These are phyloP conservation scores for Zasmidium angulare DNA, from an alignment of 2,329 filamentous ascomycete species.

Conservation along the genomic window DNA sequence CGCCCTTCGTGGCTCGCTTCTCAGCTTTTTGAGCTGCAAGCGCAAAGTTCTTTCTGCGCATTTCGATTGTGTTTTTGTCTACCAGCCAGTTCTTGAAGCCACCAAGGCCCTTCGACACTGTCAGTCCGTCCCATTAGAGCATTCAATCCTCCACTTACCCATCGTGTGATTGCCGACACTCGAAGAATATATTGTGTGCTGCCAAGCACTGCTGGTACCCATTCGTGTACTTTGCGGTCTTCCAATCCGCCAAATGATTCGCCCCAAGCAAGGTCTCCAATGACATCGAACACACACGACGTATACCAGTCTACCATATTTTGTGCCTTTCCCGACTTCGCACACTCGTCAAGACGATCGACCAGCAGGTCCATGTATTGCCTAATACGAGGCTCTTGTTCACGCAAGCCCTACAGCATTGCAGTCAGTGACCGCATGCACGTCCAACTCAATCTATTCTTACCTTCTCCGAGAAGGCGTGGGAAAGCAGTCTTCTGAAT, in stretches of 20 bases:
- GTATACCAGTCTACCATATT: conserved; percentile 25
- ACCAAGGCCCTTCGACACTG: not conserved
- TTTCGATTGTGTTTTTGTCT: conserved; percentile 1
- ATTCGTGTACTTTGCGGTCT: conserved; percentile 36
- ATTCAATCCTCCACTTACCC: not conserved
- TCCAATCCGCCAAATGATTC: conserved; percentile 28
- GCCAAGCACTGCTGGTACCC: conserved; percentile 26
- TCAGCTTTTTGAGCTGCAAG: conserved; percentile 9
- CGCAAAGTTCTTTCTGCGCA: conserved; percentile 23
- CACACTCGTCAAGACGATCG: conserved; percentile 10
- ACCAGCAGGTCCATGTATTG: conserved; percentile 43
- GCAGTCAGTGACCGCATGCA: not conserved
- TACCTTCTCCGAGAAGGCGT: conserved; percentile 24
- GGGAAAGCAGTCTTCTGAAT: conserved; percentile 16
- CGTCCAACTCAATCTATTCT: not conserved
- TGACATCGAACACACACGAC: conserved; percentile 30
- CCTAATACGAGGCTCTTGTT: conserved; percentile 40
- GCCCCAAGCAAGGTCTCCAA: conserved; percentile 30
- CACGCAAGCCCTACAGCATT: conserved; percentile 27
- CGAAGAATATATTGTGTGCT: conserved; percentile 26
- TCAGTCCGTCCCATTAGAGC: not conserved
- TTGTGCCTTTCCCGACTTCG: conserved; percentile 23
- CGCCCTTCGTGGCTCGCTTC: conserved; percentile 9
- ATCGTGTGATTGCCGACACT: not conserved
- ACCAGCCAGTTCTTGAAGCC: conserved; percentile 8